Conservation (phyloP, 805 yeast genomes). For the Starmerella vitae region DNA sequence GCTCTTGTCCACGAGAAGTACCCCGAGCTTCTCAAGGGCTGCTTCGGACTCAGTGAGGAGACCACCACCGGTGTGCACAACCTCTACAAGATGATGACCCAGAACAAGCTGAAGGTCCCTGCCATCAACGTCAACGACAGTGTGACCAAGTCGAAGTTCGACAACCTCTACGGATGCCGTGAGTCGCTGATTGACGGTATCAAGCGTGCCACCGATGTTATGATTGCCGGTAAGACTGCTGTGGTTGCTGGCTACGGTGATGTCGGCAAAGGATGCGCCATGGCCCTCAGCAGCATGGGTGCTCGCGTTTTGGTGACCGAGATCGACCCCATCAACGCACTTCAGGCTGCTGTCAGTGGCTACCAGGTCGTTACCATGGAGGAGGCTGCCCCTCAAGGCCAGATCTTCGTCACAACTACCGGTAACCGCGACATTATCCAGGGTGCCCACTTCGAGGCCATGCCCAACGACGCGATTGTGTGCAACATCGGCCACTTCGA, state of each 20-base stretch:
- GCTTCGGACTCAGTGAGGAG: slow-evolving; percentile 96
- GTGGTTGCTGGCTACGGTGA: slow-evolving; percentile 99
- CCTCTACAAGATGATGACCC: slow-evolving; percentile 89
- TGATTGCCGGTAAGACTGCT: slow-evolving; percentile 98
- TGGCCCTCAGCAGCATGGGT: slow-evolving; percentile 98
- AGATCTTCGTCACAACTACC: slow-evolving; percentile 97
- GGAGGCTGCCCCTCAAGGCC: slow-evolving; percentile 84
- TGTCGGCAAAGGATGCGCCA: slow-evolving; percentile 99
- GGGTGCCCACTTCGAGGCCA: slow-evolving; percentile 67
- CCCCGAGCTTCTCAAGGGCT: slow-evolving; percentile 92
- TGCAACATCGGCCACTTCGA: slow-evolving; percentile 99
- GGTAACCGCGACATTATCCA: slow-evolving; percentile 98
- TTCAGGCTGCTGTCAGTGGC: slow-evolving; percentile 98
- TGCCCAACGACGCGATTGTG: slow-evolving; percentile 99
- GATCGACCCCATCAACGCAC: slow-evolving; percentile 96
- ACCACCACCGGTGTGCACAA: slow-evolving; percentile 99
- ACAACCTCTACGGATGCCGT: slow-evolving; percentile 98
- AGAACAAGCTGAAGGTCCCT: slow-evolving; percentile 84
- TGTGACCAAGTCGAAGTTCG: slow-evolving; percentile 97
- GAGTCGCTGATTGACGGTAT: slow-evolving; percentile 98
- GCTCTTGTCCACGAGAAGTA: slow-evolving; percentile 90
- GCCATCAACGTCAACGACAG: slow-evolving; percentile 99
- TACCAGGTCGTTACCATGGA: slow-evolving; percentile 93
- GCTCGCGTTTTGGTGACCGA: slow-evolving; percentile 96
- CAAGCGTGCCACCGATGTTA: slow-evolving; percentile 98